Evolutionary conservation across 2,329 filamentous ascomycete species (phyloP), one percentile per base, ranked within the genome.

Genomic region (Xenoacremonium recifei): DNA sequence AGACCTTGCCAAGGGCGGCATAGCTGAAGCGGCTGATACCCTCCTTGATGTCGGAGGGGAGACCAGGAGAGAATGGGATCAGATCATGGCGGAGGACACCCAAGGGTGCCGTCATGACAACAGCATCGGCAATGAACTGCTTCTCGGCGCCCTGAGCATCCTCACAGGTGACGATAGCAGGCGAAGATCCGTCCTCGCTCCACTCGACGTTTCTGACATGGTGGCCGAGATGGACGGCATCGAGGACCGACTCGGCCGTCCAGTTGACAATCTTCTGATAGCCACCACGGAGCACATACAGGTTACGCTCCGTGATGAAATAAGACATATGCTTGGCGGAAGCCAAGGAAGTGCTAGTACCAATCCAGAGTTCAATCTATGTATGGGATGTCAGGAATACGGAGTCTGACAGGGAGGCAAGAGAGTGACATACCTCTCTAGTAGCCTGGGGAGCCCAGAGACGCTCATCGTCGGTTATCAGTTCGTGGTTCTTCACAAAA

Each of bases 251-350:
- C n/a, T 45, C 33, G 21, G 42, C 42, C 7, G 38, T 40, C 37
- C 38, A 40, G 20, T 40, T 34, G 33, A 45, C 33, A 35, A 45
- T 40, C 21, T 40, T 45, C n/a, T 41, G 37, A 21, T 40, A 45
- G 4, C 42, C 42, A 10, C 42, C 42, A 16, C 38, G 37, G 9
- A 44, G 37, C 16, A 45, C 42, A 21, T 45, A 45, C 27, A 45
- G 37, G 23, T 45, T 40, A 25, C 42, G 37, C 29, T 45, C 37
- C 15, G 41, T 44, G 37, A 44, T 35, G 20, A 44, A 44, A 19
- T 44, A 44, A 27, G 36, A 39, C 9, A 44, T 32, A 17, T 44
- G 41, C 32, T 44, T 44, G 3, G 41, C 41, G 13, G 41, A 44
- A 20, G 41, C 41, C 31, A 44, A 19, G 15, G 41, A 27, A 3